Base-by-base conservation (phyloP, 805 yeast genomes). In the Zygotorulaspora sp. region DNA sequence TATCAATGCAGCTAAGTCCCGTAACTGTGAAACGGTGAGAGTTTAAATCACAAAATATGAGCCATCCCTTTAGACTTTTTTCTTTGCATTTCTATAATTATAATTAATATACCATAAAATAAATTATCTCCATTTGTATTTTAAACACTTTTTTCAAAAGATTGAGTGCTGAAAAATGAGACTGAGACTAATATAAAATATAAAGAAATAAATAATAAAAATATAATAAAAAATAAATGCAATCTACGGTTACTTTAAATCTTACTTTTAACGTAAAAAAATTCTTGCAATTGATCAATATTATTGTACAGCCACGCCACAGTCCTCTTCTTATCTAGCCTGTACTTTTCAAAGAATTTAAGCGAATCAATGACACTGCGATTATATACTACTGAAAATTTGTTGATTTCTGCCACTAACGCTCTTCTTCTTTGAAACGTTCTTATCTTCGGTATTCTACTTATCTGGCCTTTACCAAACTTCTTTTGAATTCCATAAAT, bases 281-380 rank as follows among this genome's bases (percentile, higher is more conserved):
- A n/a, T n/a, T 49, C 54, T 44, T 58, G 32, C 8, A 58, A 48
- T 29, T 57, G 60, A 10, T 59, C 61, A 5, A 62, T 30, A 7
- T 63, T 59, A 40, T 62, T 63, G 38, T 63, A 63, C 30, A 63
- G 40, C 63, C 66, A 63, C 11, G 67, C 61, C n/a, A 63, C 59
- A 1, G 63, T 50, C 52, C 57, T 58, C 26, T 57, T 58, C n/a
- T 56, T 61, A 5, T 50, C 54, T 5, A 47, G 39, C 43, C 65
- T 53, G 32, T 58, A 44, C 15, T 36, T 51, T 30, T 63, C 66
- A 43, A 62, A 62, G 37, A 55, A 52, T 3, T 45, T 46, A 30
- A 62, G 55, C 15, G 62, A 52, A 20, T 62, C 59, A 6, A 44
- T 48, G 11, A 59, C 38, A 0, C 58, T 41, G 18, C 55, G 48